Base-by-base conservation (phyloP, 2,329 filamentous ascomycete genomes). In the Aureobasidium leucospermi region DNA sequence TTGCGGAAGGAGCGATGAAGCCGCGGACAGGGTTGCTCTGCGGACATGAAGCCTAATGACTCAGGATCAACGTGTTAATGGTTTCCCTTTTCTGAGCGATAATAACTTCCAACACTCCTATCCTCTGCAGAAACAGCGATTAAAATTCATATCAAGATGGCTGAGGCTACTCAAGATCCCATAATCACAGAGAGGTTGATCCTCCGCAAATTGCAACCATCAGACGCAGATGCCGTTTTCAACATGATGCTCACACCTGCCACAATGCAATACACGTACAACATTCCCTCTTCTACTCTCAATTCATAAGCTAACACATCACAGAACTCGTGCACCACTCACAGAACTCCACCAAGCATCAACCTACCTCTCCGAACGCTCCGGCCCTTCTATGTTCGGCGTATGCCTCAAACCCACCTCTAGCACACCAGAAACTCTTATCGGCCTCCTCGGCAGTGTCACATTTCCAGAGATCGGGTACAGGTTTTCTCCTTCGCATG, bases 381-480 rank as follows among this genome's bases (percentile, higher is more conserved):
- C 6, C 0, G 58, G 58, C 13, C 41, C 58, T 29, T 29, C 29
- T 39, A 59, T 41, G n/a, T 59, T 59, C 19, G 47, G 41, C 15
- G 58, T 59, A 5, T 42, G 36, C 9, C 32, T 59, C 2, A 42
- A 59, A 11, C 2, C 38, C 36, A 41, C 28, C 4, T 6, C 36
- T 13, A 3, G 11, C 13, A 16, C 36, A 10, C 6, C 15, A 28
- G 36, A 46, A n/a, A 51, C 39, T 39, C 6, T 64, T 8, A 63
- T 66, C n/a, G 65, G 65, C 15, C 5, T 63, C 9, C 42, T 63
- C 6, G 63, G 65, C 28, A 51, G 46, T n/a, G 31, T 39, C 49
- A 29, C 16, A 6, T 57, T 59, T 23, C 64, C 65, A 3, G 56
- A 64, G 19, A 62, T 66, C 10, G 64, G 64, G 11, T 66, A 66